These are phyloP conservation scores for Serendipita vermifera DNA, from an alignment of 768 basidiomycete genomes.

Conservation along the genomic window DNA sequence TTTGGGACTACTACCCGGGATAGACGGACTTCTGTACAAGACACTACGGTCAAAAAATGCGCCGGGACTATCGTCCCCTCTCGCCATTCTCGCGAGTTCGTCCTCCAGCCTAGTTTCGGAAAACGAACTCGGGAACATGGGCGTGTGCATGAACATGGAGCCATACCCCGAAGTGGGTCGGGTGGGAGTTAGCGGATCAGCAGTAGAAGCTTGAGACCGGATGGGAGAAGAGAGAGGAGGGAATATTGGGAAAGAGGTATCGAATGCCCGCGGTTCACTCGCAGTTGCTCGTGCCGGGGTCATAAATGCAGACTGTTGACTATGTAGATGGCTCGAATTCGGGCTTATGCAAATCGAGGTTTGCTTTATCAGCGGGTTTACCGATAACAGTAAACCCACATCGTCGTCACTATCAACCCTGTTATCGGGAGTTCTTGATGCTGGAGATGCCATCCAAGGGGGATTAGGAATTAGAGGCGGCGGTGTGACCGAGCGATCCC, in stretches of 20 bases:
- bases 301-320: neutral
- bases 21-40: neutral
- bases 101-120: neutral
- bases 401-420: neutral
- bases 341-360: neutral
- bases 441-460: neutral
- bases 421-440: neutral
- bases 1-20: neutral
- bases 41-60: neutral
- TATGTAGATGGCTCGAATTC: neutral
- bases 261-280: neutral
- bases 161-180: neutral
- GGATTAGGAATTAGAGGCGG: constrained; percentile 2
- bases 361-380: neutral
- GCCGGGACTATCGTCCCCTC: neutral
- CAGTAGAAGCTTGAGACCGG: neutral
- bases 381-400: neutral
- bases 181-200: neutral
- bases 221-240: neutral
- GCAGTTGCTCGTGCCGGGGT: neutral
- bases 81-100: neutral
- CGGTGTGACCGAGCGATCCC: constrained; percentile 4
- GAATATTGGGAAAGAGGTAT: neutral
- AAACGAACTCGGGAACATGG: neutral
- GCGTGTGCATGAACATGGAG: neutral